phyloP scores from a whole-genome alignment of 106 monocot species.

The Chionographis japonica region DNA sequence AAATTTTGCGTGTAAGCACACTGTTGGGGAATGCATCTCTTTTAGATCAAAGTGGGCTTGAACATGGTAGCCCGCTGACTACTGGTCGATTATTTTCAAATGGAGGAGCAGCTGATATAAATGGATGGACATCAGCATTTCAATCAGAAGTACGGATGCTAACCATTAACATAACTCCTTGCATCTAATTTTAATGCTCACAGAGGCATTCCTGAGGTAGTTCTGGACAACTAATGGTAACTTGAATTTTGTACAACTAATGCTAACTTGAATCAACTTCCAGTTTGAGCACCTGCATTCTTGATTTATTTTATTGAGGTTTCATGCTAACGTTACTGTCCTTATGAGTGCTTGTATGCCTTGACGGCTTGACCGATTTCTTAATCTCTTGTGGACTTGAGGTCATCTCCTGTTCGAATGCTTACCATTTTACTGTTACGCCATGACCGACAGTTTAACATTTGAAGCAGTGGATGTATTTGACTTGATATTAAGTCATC shows the following conservation, averaged over 20 bases:
- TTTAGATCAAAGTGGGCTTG: slow-evolving; percentile 83
- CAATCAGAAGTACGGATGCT: slow-evolving; percentile 98
- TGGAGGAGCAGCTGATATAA: slow-evolving; percentile 82
- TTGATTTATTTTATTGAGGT: not conserved
- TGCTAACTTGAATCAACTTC: slow-evolving; percentile 28
- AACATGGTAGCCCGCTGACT: slow-evolving; percentile 93
- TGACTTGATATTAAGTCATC: no score
- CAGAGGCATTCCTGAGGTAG: slow-evolving; percentile 14
- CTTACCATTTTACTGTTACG: not conserved
- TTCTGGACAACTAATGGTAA: slow-evolving; percentile 29
- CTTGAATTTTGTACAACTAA: slow-evolving; percentile 21
- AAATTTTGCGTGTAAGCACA: slow-evolving; percentile 95
- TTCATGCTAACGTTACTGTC: slow-evolving; percentile 5
- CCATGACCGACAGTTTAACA: no score
- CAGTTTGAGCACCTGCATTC: not conserved
- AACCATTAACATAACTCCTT: slow-evolving; percentile 92
- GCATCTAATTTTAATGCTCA: slow-evolving; percentile 52
- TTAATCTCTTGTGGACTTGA: not conserved
- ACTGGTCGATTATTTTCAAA: slow-evolving; percentile 86
- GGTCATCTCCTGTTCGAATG: not conserved
- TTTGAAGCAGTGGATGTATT: no score
- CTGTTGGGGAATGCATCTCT: slow-evolving; percentile 96
- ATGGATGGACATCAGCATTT: slow-evolving; percentile 85
- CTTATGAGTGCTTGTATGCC: not conserved
- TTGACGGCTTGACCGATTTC: not conserved